A percentile compares a stretch with the other conserved stretches of the same genome.
Evolutionary conservation across 805 yeast genomes (phyloP).

Genomic region (Cyberlindnera mrakii): DNA sequence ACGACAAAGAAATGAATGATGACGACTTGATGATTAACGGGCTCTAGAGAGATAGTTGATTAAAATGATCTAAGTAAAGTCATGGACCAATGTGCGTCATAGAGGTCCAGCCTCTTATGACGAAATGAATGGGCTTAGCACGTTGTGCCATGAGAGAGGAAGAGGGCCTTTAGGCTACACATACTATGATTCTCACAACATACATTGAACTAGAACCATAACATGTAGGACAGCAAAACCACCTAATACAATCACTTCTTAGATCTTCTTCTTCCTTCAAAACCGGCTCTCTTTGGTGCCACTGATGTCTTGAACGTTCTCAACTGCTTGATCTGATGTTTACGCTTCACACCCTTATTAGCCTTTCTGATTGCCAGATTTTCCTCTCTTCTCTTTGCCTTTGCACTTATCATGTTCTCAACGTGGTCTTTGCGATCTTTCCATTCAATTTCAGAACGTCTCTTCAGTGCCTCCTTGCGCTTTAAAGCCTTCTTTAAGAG

Average conservation of each 20-base stretch:
- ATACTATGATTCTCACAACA: background rate
- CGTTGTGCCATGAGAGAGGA: background rate
- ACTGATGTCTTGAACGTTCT: conserved; percentile 56
- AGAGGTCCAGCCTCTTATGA: background rate
- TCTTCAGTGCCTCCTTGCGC: conserved; percentile 75
- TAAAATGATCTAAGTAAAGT: too few species aligned
- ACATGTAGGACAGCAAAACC: background rate
- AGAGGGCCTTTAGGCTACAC: background rate
- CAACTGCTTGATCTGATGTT: conserved; percentile 62
- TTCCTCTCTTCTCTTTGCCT: conserved; percentile 85
- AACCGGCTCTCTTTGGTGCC: conserved; percentile 73
- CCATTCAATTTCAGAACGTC: conserved; percentile 90
- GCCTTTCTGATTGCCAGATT: conserved; percentile 81
- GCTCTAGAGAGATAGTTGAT: conserved; percentile 1
- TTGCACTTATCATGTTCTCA: conserved; percentile 63
- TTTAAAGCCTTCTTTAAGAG: conserved; percentile 80
- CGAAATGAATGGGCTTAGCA: too few species aligned
- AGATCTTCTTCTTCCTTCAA: conserved; percentile 55
- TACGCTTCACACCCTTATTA: conserved; percentile 74
- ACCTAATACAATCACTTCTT: conserved; percentile 3
- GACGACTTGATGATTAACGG: conserved; percentile 13
- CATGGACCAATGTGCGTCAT: too few species aligned
- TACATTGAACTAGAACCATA: background rate
- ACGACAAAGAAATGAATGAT: conserved; percentile 8
- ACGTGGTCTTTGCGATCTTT: conserved; percentile 79